Conservation (phyloP, 345 rosid genomes). For the Carallia pectinifolia region DNA sequence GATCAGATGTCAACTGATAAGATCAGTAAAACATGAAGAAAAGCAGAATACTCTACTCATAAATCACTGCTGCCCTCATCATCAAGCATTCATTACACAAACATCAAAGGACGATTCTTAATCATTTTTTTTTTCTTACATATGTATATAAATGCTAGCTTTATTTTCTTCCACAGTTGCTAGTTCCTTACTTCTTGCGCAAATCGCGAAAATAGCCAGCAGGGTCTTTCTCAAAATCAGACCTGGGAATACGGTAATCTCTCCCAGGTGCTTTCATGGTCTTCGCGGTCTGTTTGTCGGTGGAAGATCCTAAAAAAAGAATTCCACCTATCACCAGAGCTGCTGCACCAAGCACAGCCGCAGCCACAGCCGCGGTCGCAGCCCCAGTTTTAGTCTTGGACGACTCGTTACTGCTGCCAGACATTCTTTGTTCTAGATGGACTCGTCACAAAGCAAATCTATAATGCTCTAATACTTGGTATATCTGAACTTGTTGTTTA, state of each 20-base stretch:
- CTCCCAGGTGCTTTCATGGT: constrained; percentile 26
- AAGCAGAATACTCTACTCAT: no score
- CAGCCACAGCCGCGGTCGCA: background rate
- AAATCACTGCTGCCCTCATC: no score
- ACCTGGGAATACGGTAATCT: constrained; percentile 9
- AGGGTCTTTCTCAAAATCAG: constrained; percentile 12
- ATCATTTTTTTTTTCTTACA: no score
- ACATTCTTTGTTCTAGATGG: background rate
- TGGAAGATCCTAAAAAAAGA: background rate
- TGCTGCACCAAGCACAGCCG: background rate
- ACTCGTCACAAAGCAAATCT: no score
- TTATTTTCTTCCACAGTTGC: no score
- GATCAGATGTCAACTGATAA: no score
- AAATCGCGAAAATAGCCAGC: constrained; percentile 2
- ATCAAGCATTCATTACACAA: no score
- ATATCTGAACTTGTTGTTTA: no score
- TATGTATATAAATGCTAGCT: no score
- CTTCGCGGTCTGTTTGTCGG: background rate
- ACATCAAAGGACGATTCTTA: no score
- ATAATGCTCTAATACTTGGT: no score
- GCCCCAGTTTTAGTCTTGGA: background rate
- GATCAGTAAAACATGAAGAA: no score
- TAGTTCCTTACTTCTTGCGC: background rate
- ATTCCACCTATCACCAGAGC: background rate
- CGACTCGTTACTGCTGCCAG: background rate